Percentiles rank a stretch among this genome's conserved stretches.
phyloP scores from a whole-genome alignment of 2,329 filamentous ascomycete species.

The Penicillium sp. region DNA sequence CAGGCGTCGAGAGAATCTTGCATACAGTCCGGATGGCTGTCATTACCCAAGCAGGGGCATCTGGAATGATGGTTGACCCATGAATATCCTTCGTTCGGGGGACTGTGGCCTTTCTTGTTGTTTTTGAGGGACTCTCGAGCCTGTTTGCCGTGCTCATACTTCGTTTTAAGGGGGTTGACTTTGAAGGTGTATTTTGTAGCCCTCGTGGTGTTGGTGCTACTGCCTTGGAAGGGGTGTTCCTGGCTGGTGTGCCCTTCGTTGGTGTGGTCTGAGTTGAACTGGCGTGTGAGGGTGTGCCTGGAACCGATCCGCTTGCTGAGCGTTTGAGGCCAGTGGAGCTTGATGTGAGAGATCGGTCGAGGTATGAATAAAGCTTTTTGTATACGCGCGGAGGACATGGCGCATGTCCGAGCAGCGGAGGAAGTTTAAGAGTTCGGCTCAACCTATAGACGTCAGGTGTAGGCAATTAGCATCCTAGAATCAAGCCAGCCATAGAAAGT shows the following conservation, averaged over 20 bases:
- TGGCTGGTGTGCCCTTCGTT: constrained; percentile 23
- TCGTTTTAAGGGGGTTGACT: constrained; percentile 42
- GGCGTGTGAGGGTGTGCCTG: constrained; percentile 29
- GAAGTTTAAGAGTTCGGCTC: constrained; percentile 72
- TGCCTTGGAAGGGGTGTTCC: constrained; percentile 30
- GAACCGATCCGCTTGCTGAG: constrained; percentile 34
- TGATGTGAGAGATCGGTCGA: constrained; percentile 65
- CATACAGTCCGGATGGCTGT: constrained; percentile 66
- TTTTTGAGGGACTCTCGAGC: constrained; percentile 22
- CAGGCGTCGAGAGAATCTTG: constrained; percentile 57
- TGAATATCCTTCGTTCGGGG: constrained; percentile 21
- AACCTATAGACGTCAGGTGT: constrained; percentile 53
- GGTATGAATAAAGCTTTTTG: constrained; percentile 75
- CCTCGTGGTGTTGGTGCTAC: constrained; percentile 28
- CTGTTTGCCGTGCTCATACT: constrained; percentile 31
- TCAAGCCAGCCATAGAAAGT: background rate
- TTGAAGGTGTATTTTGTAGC: constrained; percentile 45
- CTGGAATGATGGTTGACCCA: constrained; percentile 32
- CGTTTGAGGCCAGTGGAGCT: constrained; percentile 37
- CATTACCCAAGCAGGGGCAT: constrained; percentile 65
- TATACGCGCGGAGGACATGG: constrained; percentile 79
- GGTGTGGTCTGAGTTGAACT: constrained; percentile 41
- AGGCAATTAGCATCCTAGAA: background rate
- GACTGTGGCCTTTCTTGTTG: constrained; percentile 17
- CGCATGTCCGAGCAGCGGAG: constrained; percentile 70